A percentile compares a stretch with the other conserved stretches of the same genome.
Conservation (phyloP, 2,329 filamentous ascomycete species). For the Botrytis aclada region DNA sequence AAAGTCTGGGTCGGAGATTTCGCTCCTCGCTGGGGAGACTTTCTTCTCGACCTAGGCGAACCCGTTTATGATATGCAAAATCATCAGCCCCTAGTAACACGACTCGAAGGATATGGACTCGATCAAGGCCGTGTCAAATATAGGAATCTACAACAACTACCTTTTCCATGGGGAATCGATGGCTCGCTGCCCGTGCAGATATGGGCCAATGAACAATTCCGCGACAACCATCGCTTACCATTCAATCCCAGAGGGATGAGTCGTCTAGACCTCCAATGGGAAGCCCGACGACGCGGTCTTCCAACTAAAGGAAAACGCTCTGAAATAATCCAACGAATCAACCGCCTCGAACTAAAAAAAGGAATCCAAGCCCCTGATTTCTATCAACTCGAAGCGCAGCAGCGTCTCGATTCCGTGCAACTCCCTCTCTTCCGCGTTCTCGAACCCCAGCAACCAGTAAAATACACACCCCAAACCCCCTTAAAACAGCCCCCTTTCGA, state of each 20-base stretch:
- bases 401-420: neutral
- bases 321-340: neutral
- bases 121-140: conserved; percentile 5
- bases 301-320: neutral
- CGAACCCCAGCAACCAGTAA: neutral
- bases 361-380: neutral
- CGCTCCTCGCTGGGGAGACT: neutral
- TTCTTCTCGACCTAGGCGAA: conserved; percentile 17
- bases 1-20: conserved; percentile 10
- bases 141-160: neutral
- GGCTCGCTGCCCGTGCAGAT: neutral
- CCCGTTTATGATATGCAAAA: conserved; percentile 7
- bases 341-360: neutral
- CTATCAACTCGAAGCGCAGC: neutral
- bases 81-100: neutral
- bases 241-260: conserved; percentile 8
- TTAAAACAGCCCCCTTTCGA: neutral
- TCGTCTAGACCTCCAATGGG: conserved; percentile 6
- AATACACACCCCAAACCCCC: neutral
- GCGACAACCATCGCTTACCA: neutral
- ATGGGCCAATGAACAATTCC: neutral
- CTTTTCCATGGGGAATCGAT: conserved; percentile 15
- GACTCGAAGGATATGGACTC: neutral
- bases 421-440: neutral
- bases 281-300: neutral